phyloP scores from a whole-genome alignment of 2,329 filamentous ascomycete species.

The Xylaria digitata region DNA sequence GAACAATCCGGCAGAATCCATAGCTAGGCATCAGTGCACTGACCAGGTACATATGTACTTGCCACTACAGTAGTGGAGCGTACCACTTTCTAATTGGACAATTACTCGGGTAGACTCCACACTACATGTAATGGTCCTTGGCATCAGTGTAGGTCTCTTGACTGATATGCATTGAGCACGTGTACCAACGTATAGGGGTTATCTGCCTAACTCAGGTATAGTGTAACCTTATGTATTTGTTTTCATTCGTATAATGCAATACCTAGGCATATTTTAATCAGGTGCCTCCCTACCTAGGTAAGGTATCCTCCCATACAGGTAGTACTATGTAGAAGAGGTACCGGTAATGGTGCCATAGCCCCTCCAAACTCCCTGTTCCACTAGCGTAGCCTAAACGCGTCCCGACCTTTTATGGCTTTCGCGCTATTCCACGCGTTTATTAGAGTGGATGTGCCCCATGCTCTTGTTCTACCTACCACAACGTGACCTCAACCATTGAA shows the following conservation, averaged over 20 bases:
- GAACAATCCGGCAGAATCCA: slow-evolving; percentile 31
- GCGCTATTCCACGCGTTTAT: slow-evolving; percentile 30
- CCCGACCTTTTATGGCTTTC: slow-evolving; percentile 13
- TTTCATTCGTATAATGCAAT: too few species aligned
- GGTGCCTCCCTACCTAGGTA: too few species aligned
- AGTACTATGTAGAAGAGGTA: too few species aligned
- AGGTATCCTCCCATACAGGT: neutral
- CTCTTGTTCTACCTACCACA: slow-evolving; percentile 6
- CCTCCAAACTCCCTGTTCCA: neutral
- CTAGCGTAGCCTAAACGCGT: slow-evolving; percentile 22
- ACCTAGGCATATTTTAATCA: too few species aligned
- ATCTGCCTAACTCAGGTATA: too few species aligned
- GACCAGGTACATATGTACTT: neutral
- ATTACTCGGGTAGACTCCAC: too few species aligned
- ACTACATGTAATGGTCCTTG: too few species aligned
- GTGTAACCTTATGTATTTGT: too few species aligned
- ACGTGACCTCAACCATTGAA: slow-evolving; percentile 15
- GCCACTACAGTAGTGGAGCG: too few species aligned
- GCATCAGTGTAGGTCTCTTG: too few species aligned
- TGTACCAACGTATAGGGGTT: too few species aligned
- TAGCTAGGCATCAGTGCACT: neutral
- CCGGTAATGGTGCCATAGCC: neutral
- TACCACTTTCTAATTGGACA: slow-evolving; percentile 12
- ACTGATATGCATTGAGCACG: too few species aligned
- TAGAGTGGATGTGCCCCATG: slow-evolving; percentile 1